Evolutionary conservation across 2,329 filamentous ascomycete species (phyloP).

Genomic region (Colletotrichum musicola): DNA sequence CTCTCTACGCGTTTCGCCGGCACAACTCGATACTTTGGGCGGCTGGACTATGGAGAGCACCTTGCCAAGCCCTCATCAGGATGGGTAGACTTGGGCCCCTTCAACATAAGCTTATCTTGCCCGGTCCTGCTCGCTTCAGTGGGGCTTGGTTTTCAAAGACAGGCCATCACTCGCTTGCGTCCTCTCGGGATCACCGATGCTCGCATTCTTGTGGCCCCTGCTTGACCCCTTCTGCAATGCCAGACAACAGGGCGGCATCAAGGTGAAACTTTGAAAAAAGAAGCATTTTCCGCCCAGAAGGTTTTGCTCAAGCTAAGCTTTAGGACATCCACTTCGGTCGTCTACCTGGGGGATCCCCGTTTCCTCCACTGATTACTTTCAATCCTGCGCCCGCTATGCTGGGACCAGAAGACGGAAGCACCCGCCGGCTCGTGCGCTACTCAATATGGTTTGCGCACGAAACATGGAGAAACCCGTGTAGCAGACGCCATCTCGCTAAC

Average conservation of each 20-base stretch:
- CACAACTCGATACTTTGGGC: no score
- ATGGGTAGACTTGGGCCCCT: neutral
- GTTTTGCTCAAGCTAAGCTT: neutral
- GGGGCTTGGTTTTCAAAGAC: no score
- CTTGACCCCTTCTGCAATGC: neutral
- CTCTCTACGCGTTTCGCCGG: no score
- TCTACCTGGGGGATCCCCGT: neutral
- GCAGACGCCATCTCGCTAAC: neutral
- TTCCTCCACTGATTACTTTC: constrained; percentile 2
- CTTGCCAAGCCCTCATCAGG: neutral
- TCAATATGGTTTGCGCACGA: neutral
- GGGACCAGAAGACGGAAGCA: neutral
- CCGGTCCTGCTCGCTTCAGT: neutral
- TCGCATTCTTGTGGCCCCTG: no score
- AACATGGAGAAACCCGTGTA: neutral
- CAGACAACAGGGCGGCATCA: no score
- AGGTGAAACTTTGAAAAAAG: neutral
- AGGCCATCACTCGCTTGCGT: no score
- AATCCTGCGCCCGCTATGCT: neutral
- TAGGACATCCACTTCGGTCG: neutral
- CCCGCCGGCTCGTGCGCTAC: no score
- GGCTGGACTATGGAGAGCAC: no score
- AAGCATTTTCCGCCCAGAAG: neutral
- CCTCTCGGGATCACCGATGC: no score
- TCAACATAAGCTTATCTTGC: neutral